Evolutionary conservation across 2,329 filamentous ascomycete species (phyloP).

Genomic region (Magnaporthiopsis incrustans): DNA sequence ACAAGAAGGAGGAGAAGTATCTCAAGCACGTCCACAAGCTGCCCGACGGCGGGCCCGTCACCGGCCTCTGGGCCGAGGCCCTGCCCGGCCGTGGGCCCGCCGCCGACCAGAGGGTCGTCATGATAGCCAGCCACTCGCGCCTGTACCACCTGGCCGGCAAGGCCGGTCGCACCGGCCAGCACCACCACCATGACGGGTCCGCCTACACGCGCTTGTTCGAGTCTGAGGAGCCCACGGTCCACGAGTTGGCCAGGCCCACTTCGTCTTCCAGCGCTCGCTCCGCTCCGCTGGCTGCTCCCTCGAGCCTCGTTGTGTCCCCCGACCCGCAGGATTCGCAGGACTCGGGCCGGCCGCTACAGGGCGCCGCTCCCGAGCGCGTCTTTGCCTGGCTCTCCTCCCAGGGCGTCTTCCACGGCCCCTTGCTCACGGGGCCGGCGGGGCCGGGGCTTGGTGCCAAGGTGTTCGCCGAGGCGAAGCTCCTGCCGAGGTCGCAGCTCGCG

Average conservation of each 20-base stretch:
- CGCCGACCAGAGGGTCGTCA: conserved; percentile 64
- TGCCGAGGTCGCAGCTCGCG: conserved; percentile 66
- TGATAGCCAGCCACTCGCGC: conserved; percentile 71
- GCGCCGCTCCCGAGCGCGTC: conserved; percentile 55
- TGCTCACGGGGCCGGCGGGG: conserved; percentile 54
- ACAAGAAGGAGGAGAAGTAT: conserved; percentile 89
- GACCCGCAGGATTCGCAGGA: conserved; percentile 46
- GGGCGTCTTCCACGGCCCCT: conserved; percentile 79
- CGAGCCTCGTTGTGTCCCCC: conserved; percentile 67
- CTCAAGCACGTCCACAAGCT: conserved; percentile 76
- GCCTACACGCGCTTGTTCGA: conserved; percentile 88
- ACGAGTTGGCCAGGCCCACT: conserved; percentile 60
- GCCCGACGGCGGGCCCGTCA: conserved; percentile 66
- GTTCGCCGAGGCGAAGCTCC: conserved; percentile 70
- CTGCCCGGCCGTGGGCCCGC: conserved; percentile 40
- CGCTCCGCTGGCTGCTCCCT: conserved; percentile 49
- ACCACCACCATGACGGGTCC: conserved; percentile 59
- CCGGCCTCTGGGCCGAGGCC: conserved; percentile 76
- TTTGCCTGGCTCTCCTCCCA: conserved; percentile 90
- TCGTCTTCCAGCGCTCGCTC: conserved; percentile 6
- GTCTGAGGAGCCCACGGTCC: conserved; percentile 67
- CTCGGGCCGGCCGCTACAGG: conserved; percentile 39
- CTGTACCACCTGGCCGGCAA: conserved; percentile 77
- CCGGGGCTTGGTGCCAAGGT: conserved; percentile 64
- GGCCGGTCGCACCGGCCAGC: conserved; percentile 48